Evolutionary conservation across 495 filamentous ascomycete species (phyloP).

Genomic region (Staphylotrichum tortipilum): DNA sequence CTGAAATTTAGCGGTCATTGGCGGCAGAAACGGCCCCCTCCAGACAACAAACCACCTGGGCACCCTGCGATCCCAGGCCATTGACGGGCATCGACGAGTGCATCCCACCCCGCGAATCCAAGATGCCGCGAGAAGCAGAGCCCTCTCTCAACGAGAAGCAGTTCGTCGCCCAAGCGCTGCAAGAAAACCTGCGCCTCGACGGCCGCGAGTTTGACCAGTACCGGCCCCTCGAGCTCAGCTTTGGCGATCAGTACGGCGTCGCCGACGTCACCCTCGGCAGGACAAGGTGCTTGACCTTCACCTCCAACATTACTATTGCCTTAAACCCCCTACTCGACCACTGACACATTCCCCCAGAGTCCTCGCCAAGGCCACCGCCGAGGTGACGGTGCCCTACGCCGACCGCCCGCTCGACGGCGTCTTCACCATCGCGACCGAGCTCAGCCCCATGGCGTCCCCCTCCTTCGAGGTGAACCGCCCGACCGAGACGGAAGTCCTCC

Average conservation of each 20-base stretch:
- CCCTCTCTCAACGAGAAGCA: conserved; percentile 70
- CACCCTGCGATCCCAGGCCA: conserved; percentile 16
- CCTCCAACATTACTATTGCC: too few relatives aligned
- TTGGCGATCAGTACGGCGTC: conserved; percentile 86
- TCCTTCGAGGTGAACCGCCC: conserved; percentile 80
- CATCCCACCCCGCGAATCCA: conserved; percentile 9
- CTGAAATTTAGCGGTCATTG: conserved; percentile 23
- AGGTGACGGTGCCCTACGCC: conserved; percentile 71
- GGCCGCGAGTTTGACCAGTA: conserved; percentile 70
- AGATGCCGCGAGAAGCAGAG: conserved; percentile 83
- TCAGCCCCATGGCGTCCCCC: conserved; percentile 86
- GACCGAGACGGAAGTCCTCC: conserved; percentile 69
- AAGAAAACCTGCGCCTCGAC: conserved; percentile 72
- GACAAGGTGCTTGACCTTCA: conserved; percentile 56
- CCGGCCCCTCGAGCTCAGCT: conserved; percentile 65
- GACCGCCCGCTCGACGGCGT: conserved; percentile 92
- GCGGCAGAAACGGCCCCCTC: conserved; percentile 23
- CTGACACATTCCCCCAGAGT: conserved; percentile 47
- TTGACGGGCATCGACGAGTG: conserved; percentile 1
- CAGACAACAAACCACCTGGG: conserved; percentile 9
- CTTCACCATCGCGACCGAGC: conserved; percentile 83
- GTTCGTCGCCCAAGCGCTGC: conserved; percentile 67
- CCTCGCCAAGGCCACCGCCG: conserved; percentile 74
- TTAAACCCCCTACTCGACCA: neutral
- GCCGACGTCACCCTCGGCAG: conserved; percentile 84